Percentiles rank a stretch among this genome's conserved stretches.
These are phyloP conservation scores for Medicago lupulina DNA, from an alignment of 306 rosid genomes.

Conservation along the genomic window DNA sequence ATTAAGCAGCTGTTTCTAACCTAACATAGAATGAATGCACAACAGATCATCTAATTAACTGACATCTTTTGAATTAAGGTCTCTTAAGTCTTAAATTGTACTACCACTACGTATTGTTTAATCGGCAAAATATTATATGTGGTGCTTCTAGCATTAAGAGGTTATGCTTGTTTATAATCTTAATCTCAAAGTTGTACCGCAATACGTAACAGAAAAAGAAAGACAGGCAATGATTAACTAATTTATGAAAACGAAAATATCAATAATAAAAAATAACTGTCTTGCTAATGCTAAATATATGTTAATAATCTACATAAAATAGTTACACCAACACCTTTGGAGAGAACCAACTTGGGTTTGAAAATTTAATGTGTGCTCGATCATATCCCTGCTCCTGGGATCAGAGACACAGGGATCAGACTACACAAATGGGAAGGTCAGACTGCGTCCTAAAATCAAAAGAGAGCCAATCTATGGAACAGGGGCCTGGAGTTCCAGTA, in stretches of 20 bases:
- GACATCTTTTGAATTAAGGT: conserved; percentile 10
- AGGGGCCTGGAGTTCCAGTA: no score
- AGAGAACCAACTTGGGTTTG: not conserved
- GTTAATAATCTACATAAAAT: not conserved
- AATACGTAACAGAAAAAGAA: no score
- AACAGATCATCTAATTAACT: conserved; percentile 16
- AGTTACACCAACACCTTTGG: not conserved
- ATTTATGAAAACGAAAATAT: not conserved
- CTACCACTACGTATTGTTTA: not conserved
- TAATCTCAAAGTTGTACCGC: not conserved
- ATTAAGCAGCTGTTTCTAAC: conserved; percentile 20
- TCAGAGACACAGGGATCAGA: no score
- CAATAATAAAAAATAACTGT: not conserved
- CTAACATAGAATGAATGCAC: conserved; percentile 14
- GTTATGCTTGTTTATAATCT: not conserved
- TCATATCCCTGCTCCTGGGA: no score
- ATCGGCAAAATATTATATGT: not conserved
- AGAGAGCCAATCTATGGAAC: no score
- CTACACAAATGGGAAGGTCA: no score
- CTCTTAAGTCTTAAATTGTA: not conserved
- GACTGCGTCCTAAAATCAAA: no score
- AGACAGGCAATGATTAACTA: no score
- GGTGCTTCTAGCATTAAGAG: not conserved
- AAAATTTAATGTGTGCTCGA: not conserved
- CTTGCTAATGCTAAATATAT: not conserved